Percentiles rank a stretch among this genome's conserved stretches.
These are phyloP conservation scores for Pseudogymnoascus sp. DNA, from an alignment of 2,329 filamentous ascomycete genomes.

Conservation along the genomic window DNA sequence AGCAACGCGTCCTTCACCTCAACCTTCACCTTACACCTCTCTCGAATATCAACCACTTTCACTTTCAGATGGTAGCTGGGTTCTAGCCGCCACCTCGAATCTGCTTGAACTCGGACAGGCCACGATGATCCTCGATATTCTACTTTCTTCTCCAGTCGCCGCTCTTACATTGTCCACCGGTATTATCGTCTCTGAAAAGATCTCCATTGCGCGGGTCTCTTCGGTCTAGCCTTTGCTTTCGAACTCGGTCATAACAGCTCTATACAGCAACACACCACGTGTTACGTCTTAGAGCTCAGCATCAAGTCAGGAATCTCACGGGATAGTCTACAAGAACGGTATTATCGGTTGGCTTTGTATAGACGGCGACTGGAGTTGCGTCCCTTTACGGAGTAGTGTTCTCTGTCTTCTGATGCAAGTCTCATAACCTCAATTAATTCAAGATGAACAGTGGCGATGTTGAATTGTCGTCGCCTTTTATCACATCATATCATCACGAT, in stretches of 20 bases:
- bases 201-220: conserved; percentile 21
- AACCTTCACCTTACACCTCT: neutral
- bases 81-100: neutral
- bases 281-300: conserved; percentile 20
- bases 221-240: conserved; percentile 34
- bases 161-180: conserved; percentile 53
- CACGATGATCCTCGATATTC: conserved; percentile 52
- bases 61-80: neutral
- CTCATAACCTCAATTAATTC: conserved; percentile 25
- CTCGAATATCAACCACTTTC: neutral
- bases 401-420: conserved; percentile 11
- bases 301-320: conserved; percentile 34
- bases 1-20: neutral
- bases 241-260: conserved; percentile 37
- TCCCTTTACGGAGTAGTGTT: conserved; percentile 11
- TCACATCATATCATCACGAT: conserved; percentile 40
- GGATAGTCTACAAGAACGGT: conserved; percentile 34
- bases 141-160: conserved; percentile 49
- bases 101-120: conserved; percentile 22
- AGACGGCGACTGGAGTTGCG: conserved; percentile 48
- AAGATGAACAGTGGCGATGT: conserved; percentile 52
- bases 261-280: conserved; percentile 16
- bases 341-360: conserved; percentile 42
- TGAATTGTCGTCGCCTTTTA: conserved; percentile 45
- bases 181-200: conserved; percentile 47